Evolutionary conservation across 805 yeast species (phyloP), one percentile per base, ranked within the genome.

Genomic region (Metahyphopichia silvanorum): DNA sequence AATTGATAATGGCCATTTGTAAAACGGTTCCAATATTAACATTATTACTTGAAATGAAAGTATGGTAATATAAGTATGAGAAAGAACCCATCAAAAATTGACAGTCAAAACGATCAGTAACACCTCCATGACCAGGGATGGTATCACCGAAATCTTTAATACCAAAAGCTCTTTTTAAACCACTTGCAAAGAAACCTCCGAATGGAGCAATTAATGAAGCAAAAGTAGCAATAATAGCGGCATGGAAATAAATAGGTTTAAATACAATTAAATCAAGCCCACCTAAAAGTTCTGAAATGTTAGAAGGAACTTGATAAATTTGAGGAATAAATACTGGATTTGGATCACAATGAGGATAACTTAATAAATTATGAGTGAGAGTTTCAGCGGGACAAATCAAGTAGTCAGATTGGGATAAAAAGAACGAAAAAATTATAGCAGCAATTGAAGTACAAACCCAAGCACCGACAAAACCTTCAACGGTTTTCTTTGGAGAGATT

Each of bases 121-220:
- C 82, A 46, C 98, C 98, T 42, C 98, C 98, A 55, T 93, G 98
- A 20, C 98, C 98, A 11, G 98, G 98, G 46, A 93, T 93, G 7
- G 98, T 91, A 53, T 91, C 95, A 46, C 98, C 98, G 53, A 93
- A 93, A 62, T 93, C 98, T 63, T 93, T 93, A 34, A 89, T 88
- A 52, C 91, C 86, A 65, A 93, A 89, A 10, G 98, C 87, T 62
- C 98, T 79, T 68, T 93, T 93, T 48, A 93, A 71, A n/a, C 98
- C 98, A 33, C 94, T 82, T 5, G 98, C 98, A 51, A 93, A 93
- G 59, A 93, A 93, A 2, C 98, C 98, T 34, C 98, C 98, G 55
- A 93, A 93, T 38, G 98, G 98, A 3, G 98, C 98, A 57, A 93
- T 82, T 44, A 93, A 72, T 0, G 98, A 91, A 2, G 98, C 98